These are phyloP conservation scores for Ascochyta pisi DNA, from an alignment of 2,329 filamentous ascomycete genomes.

Conservation along the genomic window DNA sequence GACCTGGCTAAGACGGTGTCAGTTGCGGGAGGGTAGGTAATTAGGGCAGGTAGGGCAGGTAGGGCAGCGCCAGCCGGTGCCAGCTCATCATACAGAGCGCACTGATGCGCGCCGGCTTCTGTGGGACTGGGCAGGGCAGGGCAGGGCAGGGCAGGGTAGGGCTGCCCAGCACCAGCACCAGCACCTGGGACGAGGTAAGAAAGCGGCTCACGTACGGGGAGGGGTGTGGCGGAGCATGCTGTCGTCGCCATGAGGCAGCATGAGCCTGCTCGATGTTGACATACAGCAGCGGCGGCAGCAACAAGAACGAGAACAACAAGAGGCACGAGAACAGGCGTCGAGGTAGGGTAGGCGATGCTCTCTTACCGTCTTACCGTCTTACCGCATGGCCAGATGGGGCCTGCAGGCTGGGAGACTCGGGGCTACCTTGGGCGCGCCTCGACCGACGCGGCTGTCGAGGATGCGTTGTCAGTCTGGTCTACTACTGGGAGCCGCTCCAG, in stretches of 20 bases:
- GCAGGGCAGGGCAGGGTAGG: background rate
- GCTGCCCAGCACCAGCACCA: background rate
- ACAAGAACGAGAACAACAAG: background rate
- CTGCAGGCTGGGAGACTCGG: constrained; percentile 24
- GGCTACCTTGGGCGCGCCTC: constrained; percentile 27
- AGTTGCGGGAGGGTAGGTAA: constrained; percentile 12
- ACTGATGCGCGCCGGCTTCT: constrained; percentile 34
- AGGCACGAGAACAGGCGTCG: no score
- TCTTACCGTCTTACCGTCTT: background rate
- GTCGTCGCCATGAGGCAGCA: constrained; percentile 35
- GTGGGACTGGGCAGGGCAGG: constrained; percentile 33
- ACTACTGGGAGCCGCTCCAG: background rate
- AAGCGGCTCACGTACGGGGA: constrained; percentile 62
- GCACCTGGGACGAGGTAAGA: background rate
- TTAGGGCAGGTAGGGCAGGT: background rate
- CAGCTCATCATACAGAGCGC: constrained; percentile 52
- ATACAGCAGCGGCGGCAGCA: background rate
- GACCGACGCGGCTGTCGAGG: constrained; percentile 21
- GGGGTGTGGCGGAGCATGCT: constrained; percentile 49
- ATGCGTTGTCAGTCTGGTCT: constrained; percentile 27
- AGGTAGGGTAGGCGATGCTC: background rate
- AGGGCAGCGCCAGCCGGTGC: constrained; percentile 25
- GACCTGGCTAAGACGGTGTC: constrained; percentile 56
- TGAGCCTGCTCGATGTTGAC: constrained; percentile 3
- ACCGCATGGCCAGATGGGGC: constrained; percentile 30